Evolutionary conservation across 2,329 filamentous ascomycete genomes (phyloP).

Genomic region (Pseudocercospora macadamiae): DNA sequence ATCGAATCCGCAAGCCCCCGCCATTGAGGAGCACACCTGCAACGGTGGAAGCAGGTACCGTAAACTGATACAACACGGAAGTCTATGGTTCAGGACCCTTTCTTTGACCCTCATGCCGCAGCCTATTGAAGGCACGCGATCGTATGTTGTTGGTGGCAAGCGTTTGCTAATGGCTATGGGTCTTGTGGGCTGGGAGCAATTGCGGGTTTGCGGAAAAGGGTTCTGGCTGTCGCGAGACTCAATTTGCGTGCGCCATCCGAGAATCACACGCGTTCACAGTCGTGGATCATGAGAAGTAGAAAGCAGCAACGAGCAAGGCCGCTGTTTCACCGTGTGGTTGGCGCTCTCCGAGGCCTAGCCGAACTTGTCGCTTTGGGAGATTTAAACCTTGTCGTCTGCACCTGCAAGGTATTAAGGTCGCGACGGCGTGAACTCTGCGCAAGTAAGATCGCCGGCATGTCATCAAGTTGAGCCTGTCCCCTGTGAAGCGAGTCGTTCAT

Average conservation of each 20-base stretch:
- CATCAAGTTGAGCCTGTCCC: not conserved
- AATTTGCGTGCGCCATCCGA: constrained; percentile 9
- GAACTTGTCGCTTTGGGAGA: constrained; percentile 14
- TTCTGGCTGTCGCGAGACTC: constrained; percentile 7
- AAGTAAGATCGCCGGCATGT: constrained; percentile 3
- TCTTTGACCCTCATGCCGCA: not conserved
- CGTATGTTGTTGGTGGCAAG: not conserved
- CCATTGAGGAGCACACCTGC: not conserved
- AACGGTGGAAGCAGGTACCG: not conserved
- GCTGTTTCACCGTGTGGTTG: constrained; percentile 20
- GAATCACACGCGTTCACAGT: constrained; percentile 16
- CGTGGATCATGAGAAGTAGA: constrained; percentile 9
- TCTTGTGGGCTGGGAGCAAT: not conserved
- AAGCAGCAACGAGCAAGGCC: constrained; percentile 14
- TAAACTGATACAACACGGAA: not conserved
- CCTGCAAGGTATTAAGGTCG: constrained; percentile 6
- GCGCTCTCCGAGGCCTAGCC: constrained; percentile 13
- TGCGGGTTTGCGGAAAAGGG: not conserved
- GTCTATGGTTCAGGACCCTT: too few relatives aligned
- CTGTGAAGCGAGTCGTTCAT: not conserved
- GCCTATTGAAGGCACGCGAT: not conserved
- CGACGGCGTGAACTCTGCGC: constrained; percentile 10
- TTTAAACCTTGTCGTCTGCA: constrained; percentile 11
- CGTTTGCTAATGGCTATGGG: not conserved
- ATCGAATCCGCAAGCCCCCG: not conserved